Evolutionary conservation across 768 basidiomycete species (phyloP).

Genomic region (Xerocomellus amylosporus): DNA sequence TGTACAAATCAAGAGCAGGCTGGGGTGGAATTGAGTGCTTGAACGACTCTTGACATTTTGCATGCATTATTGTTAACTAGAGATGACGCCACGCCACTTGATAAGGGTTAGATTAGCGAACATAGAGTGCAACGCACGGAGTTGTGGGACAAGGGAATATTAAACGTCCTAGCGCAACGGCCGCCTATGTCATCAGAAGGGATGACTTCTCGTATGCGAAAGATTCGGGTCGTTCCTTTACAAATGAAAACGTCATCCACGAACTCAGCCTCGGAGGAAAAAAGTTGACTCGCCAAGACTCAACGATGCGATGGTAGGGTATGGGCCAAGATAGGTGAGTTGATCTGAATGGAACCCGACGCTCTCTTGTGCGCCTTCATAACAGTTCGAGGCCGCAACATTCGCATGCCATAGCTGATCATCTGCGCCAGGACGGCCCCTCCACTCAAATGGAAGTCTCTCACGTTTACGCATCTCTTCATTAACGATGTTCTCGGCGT

Average conservation of each 20-base stretch:
- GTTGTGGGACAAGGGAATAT: slow-evolving; percentile 74
- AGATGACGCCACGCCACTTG: neutral
- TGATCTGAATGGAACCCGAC: slow-evolving; percentile 85
- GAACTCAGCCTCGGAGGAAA: neutral
- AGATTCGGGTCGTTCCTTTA: slow-evolving; percentile 63
- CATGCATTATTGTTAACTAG: slow-evolving; percentile 85
- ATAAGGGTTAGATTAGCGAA: neutral
- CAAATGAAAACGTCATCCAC: neutral
- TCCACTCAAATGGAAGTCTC: slow-evolving; percentile 70
- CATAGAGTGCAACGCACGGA: slow-evolving; percentile 48
- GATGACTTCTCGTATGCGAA: slow-evolving; percentile 76
- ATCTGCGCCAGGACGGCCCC: slow-evolving; percentile 26
- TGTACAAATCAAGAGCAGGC: slow-evolving; percentile 64
- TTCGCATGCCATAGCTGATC: slow-evolving; percentile 66
- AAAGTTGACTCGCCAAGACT: slow-evolving; percentile 57
- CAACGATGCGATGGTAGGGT: slow-evolving; percentile 81
- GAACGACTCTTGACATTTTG: slow-evolving; percentile 76
- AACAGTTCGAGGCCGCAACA: slow-evolving; percentile 83
- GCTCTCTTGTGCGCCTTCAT: slow-evolving; percentile 75
- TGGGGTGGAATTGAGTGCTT: slow-evolving; percentile 81
- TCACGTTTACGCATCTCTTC: slow-evolving; percentile 60
- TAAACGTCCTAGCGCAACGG: slow-evolving; percentile 69
- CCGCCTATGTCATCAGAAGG: slow-evolving; percentile 55
- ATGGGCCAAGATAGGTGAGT: slow-evolving; percentile 77
- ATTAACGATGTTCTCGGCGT: slow-evolving; percentile 69